Base-by-base conservation (phyloP, 2,329 filamentous ascomycete genomes). In the Rutstroemia sp. region DNA sequence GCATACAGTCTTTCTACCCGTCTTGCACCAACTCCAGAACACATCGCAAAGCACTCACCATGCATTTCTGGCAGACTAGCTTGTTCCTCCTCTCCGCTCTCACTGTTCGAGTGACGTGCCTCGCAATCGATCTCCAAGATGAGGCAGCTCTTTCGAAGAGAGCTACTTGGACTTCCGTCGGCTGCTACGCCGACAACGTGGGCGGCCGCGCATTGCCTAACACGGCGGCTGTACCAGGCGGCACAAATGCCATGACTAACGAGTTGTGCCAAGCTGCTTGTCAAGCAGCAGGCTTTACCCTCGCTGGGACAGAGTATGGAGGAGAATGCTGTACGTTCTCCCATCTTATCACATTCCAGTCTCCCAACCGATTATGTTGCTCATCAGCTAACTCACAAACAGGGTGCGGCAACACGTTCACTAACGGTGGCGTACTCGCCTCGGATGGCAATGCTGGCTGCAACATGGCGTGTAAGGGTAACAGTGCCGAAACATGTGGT, bases 381-480 rank as follows among this genome's bases (percentile, higher is more conserved):
- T 30, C 16, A 23, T 34, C 44, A 7, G 48, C 23, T n/a, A 23
- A 38, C 27, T 2, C 14, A 27, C 38, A 14, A 41, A 42, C 12
- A 59, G 60, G 54, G n/a, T 64, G 63, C 46, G 61, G 52, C 12
- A 61, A 62, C 46, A 47, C 58, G 14, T 54, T 63, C 25, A n/a
- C 44, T 19, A 62, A 62, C 42, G 60, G 58, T 42, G 59, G 55
- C 38, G 56, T 30, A 47, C 57, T 57, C 21, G 62, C 61, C 21
- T 45, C 62, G 41, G 61, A 60, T 45, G 60, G 49, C 46, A 46
- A 44, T 2, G 39, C 42, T 48, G 59, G 56, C 38, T 70, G 67
- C 48, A 64, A 60, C 34, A 69, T 66, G 62, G 52, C 64, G 4
- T 69, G 66, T 34, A 51, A 60, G 21, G 65, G 67, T 5, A 63